These are phyloP conservation scores for Plectranthus barbatus DNA, from an alignment of 257 asterid genomes.

Conservation along the genomic window DNA sequence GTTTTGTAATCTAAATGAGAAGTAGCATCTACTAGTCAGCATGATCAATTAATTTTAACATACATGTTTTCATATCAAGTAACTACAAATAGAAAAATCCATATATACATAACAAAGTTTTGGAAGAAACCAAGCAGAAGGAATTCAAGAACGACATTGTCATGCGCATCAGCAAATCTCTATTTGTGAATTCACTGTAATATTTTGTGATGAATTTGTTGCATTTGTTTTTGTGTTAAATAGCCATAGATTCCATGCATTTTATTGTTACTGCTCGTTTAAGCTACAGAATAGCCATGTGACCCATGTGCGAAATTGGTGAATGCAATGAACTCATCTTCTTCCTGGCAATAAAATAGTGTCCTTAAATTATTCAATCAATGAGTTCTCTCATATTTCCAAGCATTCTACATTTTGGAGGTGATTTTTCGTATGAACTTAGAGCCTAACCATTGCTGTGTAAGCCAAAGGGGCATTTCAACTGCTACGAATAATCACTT, in stretches of 20 bases:
- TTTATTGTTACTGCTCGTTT: not conserved
- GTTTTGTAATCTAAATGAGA: constrained; percentile 65
- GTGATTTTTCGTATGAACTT: no score
- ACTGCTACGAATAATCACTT: no score
- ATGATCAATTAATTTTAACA: not conserved
- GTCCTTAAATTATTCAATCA: not conserved
- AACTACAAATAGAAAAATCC: not conserved
- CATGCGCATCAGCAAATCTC: no score
- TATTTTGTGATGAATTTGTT: not conserved
- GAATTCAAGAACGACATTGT: not conserved
- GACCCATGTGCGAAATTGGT: not conserved
- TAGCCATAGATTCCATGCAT: no score
- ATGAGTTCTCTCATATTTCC: not conserved
- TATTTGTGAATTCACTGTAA: not conserved
- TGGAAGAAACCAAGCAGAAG: not conserved
- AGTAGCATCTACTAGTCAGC: constrained; percentile 17
- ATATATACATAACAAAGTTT: not conserved
- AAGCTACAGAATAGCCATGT: not conserved
- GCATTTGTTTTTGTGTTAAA: not conserved
- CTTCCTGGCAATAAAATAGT: not conserved
- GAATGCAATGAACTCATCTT: not conserved
- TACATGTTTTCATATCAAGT: not conserved
- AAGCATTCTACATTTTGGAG: not conserved
- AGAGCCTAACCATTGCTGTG: no score
- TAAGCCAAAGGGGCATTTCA: no score